Percentiles rank a stretch among this genome's conserved stretches.
Conservation (phyloP, 176 grass and related monocot genomes). For the Metroxylon sagu region DNA sequence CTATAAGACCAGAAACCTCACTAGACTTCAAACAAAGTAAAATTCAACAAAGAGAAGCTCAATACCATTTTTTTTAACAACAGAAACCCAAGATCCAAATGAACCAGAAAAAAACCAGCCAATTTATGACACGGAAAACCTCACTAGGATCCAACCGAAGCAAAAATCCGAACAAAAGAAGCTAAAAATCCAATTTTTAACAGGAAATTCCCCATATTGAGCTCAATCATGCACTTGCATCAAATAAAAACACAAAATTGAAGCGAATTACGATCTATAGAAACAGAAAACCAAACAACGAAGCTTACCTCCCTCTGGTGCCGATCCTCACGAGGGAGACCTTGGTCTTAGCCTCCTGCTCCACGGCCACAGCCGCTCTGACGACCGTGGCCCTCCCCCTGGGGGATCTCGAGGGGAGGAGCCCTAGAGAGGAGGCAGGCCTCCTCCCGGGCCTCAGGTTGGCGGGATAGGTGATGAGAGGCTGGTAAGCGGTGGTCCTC, state of each 20-base stretch:
- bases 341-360: slow-evolving; percentile 67
- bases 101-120: too few species aligned
- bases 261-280: background rate
- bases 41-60: too few species aligned
- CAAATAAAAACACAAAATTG: background rate
- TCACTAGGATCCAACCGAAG: background rate
- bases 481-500: slow-evolving; percentile 35
- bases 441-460: slow-evolving; percentile 13
- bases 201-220: background rate
- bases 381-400: slow-evolving; percentile 26
- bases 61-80: too few species aligned
- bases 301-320: slow-evolving; percentile 71
- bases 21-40: too few species aligned
- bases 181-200: too few species aligned
- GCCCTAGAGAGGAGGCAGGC: slow-evolving; percentile 21
- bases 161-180: too few species aligned
- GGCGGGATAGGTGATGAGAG: slow-evolving; percentile 33
- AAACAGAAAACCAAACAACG: background rate
- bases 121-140: too few species aligned
- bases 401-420: slow-evolving; percentile 2
- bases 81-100: too few species aligned
- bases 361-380: slow-evolving; percentile 55
- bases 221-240: background rate
- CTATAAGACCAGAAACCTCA: too few species aligned
- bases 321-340: slow-evolving; percentile 85